Base-by-base conservation (phyloP, 2,329 filamentous ascomycete species). In the Mollisia scopiformis region DNA sequence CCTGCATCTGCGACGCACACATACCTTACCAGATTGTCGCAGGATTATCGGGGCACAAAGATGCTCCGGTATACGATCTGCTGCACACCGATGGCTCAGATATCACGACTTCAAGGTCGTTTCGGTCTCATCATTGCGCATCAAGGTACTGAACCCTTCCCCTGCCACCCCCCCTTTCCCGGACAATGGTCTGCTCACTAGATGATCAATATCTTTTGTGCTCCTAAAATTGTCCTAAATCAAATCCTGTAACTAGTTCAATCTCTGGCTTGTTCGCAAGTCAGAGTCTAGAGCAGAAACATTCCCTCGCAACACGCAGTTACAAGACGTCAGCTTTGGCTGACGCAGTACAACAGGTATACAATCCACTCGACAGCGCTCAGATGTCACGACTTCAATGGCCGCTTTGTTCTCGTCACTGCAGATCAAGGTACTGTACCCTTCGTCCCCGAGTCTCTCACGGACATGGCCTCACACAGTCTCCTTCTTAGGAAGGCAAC, bases 51-150 rank as follows among this genome's bases (percentile, higher is more conserved):
- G 55, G 55, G 43, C 55, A 49, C 55, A 57, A 57, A 27, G 55
- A 57, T 57, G 30, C 43, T 49, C 49, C 55, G 27, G 27, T 57
- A 49, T 41, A 57, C 30, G 43, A 50, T 57, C 41, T 57, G 41
- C 55, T 57, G 43, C 28, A 50, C 27, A 49, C 35, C 39, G 43
- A 57, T 57, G 55, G 55, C 55, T 57, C 55, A 57, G 55, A 57
- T 57, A 57, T 57, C 21, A 57, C 55, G 55, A 49, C 55, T 49
- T 57, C 43, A 57, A 57, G 55, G 55, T 57, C 55, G 55, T 57
- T 57, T 55, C 31, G 55, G 55, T 57, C 55, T 57, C 55, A 57
- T 57, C 55, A 57, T 57, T 57, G 55, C 55, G 28, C 43, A 57
- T 57, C 55, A 50, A 57, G 39, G 55, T 57, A 57, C 55, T 57